Percentiles rank a stretch among this genome's conserved stretches.
Evolutionary conservation across 2,329 filamentous ascomycete species (phyloP).

Genomic region (Diaporthe destruens): DNA sequence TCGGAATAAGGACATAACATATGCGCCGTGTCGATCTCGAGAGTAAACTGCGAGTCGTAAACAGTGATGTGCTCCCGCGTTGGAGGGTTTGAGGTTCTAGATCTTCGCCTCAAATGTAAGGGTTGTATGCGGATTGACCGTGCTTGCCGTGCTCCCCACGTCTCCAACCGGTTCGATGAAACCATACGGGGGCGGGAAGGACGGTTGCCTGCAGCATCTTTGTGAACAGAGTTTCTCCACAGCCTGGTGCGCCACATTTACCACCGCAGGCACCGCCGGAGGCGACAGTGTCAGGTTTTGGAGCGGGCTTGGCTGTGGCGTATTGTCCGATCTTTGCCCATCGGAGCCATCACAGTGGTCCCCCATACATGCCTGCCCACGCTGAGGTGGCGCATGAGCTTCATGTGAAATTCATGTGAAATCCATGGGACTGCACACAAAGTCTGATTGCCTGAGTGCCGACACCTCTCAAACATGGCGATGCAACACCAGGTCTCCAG

Average conservation of each 20-base stretch:
- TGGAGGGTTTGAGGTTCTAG: constrained; percentile 27
- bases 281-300: not conserved
- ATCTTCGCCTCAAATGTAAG: constrained; percentile 29
- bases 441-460: too few species aligned
- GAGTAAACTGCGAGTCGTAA: constrained; percentile 15
- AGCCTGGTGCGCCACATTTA: constrained; percentile 7
- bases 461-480: constrained; percentile 8
- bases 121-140: too few species aligned
- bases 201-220: constrained; percentile 39
- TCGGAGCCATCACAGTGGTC: too few species aligned
- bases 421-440: too few species aligned
- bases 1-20: not conserved
- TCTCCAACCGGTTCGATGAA: constrained; percentile 5
- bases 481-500: constrained; percentile 6
- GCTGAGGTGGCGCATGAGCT: constrained; percentile 18
- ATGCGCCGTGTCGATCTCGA: not conserved
- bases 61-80: not conserved
- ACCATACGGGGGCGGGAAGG: constrained; percentile 15
- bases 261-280: not conserved
- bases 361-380: too few species aligned
- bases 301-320: constrained; percentile 17
- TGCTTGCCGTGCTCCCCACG: not conserved
- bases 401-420: constrained; percentile 25
- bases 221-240: constrained; percentile 36
- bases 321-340: constrained; percentile 21